Percentiles rank a stretch among this genome's conserved stretches.
Conservation (phyloP, 306 rosid genomes). For the Rosa chinensis region DNA sequence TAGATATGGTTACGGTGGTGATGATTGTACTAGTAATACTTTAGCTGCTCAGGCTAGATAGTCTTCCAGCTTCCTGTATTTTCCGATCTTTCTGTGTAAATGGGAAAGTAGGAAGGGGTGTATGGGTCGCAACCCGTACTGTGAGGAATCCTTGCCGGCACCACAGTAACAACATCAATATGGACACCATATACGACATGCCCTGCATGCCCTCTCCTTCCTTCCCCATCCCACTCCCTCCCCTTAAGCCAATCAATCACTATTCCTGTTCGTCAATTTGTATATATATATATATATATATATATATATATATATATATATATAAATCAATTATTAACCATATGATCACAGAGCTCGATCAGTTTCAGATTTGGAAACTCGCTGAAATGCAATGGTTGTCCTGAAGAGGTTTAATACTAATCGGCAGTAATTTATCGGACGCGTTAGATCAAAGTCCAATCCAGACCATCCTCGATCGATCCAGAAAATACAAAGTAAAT, state of each 20-base stretch:
- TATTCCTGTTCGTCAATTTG: background rate
- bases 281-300: background rate
- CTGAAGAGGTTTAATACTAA: background rate
- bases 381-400: no score
- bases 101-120: background rate
- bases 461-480: background rate
- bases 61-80: background rate
- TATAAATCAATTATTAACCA: background rate
- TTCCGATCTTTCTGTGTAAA: background rate
- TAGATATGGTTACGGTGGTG: background rate
- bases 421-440: background rate
- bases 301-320: background rate
- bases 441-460: background rate
- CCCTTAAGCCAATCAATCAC: background rate
- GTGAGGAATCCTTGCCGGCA: slow-evolving; percentile 13
- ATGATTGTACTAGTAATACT: background rate
- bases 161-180: slow-evolving; percentile 6
- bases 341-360: background rate
- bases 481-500: background rate
- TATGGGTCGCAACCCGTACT: background rate
- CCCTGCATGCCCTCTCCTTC: slow-evolving; percentile 2
- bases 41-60: background rate
- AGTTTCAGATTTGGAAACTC: background rate
- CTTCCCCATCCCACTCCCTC: background rate
- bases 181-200: slow-evolving; percentile 30